Evolutionary conservation across 1,284 basidiomycete genomes (phyloP).

Genomic region (Ustilago cynodontis): DNA sequence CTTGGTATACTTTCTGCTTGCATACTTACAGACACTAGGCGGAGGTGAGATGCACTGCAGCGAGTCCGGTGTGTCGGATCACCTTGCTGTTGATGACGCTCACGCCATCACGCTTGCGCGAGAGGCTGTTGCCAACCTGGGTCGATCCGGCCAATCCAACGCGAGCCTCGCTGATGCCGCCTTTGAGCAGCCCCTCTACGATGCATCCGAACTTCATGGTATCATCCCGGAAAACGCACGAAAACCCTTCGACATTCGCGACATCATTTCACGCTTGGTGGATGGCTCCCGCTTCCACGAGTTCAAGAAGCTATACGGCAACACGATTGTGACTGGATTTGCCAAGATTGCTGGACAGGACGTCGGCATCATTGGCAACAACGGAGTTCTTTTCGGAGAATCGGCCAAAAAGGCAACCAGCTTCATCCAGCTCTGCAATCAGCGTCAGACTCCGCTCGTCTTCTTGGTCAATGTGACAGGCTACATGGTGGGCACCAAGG

Average conservation of each 20-base stretch:
- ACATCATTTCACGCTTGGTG: constrained; percentile 89
- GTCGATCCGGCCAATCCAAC: constrained; percentile 33
- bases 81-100: constrained; percentile 87
- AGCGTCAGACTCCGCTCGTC: constrained; percentile 86
- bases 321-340: constrained; percentile 84
- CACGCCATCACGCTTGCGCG: constrained; percentile 88
- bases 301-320: constrained; percentile 94
- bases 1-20: background rate
- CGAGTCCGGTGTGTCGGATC: constrained; percentile 93
- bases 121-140: constrained; percentile 83
- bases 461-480: constrained; percentile 92
- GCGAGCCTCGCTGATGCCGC: constrained; percentile 55
- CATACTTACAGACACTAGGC: constrained; percentile 75
- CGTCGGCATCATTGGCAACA: constrained; percentile 83
- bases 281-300: constrained; percentile 92
- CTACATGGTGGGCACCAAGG: constrained; percentile 95
- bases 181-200: constrained; percentile 83
- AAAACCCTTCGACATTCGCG: constrained; percentile 90
- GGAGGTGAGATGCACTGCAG: constrained; percentile 92
- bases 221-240: constrained; percentile 90
- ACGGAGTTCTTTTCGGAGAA: constrained; percentile 92
- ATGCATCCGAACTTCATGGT: constrained; percentile 84
- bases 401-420: constrained; percentile 93
- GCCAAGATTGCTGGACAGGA: constrained; percentile 71
- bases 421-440: constrained; percentile 93